Evolutionary conservation across 192 early-diverging fungal species (phyloP).

Genomic region (Spizellomyces punctatus): DNA sequence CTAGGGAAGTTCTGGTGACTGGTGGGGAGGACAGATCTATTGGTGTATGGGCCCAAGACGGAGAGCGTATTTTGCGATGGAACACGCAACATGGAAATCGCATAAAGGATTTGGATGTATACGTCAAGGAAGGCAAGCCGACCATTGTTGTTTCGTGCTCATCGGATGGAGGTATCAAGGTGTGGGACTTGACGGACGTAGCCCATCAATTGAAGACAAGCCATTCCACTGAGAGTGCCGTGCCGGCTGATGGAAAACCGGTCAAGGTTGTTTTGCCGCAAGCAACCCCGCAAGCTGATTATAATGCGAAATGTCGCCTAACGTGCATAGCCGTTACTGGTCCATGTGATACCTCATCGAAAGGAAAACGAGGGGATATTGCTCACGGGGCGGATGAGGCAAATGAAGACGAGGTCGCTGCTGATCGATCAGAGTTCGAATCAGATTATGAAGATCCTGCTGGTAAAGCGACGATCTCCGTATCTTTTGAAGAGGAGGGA

Average conservation of each 20-base stretch:
- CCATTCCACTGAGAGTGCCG: neutral
- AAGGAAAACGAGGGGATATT: neutral
- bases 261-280: neutral
- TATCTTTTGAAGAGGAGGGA: too few species aligned
- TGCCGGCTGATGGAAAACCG: neutral
- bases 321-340: slow-evolving; percentile 43
- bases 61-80: slow-evolving; percentile 19
- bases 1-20: slow-evolving; percentile 25
- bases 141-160: slow-evolving; percentile 46
- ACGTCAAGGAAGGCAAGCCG: slow-evolving; percentile 1
- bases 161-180: slow-evolving; percentile 47
- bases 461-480: too few species aligned
- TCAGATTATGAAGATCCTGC: slow-evolving; percentile 16
- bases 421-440: slow-evolving; percentile 19
- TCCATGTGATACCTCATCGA: slow-evolving; percentile 2
- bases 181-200: slow-evolving; percentile 49
- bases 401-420: slow-evolving; percentile 3
- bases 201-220: slow-evolving; percentile 3
- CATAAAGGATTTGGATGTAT: slow-evolving; percentile 51
- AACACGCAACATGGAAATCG: slow-evolving; percentile 39
- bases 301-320: slow-evolving; percentile 48
- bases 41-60: slow-evolving; percentile 26
- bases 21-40: slow-evolving; percentile 46
- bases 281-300: slow-evolving; percentile 32
- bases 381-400: neutral